A percentile compares a stretch with the other conserved stretches of the same genome.
Conservation (phyloP, 2,329 filamentous ascomycete genomes). For the Aureobasidium sp. region DNA sequence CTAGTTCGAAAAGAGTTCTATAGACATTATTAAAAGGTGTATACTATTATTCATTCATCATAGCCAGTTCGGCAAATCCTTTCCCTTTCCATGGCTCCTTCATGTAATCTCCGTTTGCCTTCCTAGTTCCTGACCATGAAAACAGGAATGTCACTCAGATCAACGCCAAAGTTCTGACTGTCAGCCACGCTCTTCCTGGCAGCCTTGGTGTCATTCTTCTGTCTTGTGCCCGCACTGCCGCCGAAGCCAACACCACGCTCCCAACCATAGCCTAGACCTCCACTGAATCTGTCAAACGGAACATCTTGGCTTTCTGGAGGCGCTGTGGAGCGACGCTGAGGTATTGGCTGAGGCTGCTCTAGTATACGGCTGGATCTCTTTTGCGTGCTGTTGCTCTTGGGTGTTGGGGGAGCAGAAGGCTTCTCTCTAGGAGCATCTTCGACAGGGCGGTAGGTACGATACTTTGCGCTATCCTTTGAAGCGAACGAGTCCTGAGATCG, state of each 20-base stretch:
- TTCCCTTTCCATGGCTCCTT: neutral
- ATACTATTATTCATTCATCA: neutral
- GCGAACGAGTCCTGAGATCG: neutral
- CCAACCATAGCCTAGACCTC: conserved; percentile 30
- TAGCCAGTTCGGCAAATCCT: neutral
- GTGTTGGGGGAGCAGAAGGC: neutral
- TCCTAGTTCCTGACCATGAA: conserved; percentile 22
- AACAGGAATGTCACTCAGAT: conserved; percentile 32
- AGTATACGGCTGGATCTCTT: conserved; percentile 12
- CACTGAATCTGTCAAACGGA: conserved; percentile 25
- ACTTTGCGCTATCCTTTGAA: conserved; percentile 8
- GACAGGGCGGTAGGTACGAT: conserved; percentile 10
- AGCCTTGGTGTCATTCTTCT: conserved; percentile 16
- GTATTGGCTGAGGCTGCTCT: neutral
- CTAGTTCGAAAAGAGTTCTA: neutral
- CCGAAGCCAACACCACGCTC: conserved; percentile 25
- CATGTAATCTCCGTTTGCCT: neutral
- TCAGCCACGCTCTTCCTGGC: conserved; percentile 26
- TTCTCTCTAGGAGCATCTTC: neutral
- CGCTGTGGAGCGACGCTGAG: neutral
- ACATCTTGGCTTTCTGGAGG: conserved; percentile 10
- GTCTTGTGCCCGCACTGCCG: conserved; percentile 29
- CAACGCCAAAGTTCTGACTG: conserved; percentile 26
- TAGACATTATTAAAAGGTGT: neutral
- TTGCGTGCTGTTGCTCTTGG: neutral